These are phyloP conservation scores for Dipteronia dyeriana DNA, from an alignment of 345 rosid species.

Conservation along the genomic window DNA sequence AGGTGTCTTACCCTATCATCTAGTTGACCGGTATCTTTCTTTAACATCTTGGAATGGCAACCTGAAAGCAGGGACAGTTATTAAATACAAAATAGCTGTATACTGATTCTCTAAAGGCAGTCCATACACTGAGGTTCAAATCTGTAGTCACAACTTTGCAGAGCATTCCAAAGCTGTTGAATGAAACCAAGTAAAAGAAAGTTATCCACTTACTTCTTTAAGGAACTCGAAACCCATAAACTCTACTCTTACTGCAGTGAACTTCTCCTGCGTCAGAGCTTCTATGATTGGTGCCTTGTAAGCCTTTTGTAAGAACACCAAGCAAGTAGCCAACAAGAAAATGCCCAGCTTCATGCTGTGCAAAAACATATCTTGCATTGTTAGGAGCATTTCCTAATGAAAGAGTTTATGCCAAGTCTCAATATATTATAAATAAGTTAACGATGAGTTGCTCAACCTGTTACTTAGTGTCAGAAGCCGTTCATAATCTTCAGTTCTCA, in stretches of 20 bases:
- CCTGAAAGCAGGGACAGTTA: constrained; percentile 21
- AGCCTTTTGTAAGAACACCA: constrained; percentile 58
- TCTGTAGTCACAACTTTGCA: too few species aligned
- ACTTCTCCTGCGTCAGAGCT: constrained; percentile 20
- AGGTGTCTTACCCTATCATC: constrained; percentile 6
- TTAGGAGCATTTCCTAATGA: background rate
- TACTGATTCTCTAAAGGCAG: too few species aligned
- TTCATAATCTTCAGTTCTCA: background rate
- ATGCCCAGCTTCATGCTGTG: constrained; percentile 72
- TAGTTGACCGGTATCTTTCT: background rate
- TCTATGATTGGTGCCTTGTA: constrained; percentile 44
- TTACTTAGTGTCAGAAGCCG: background rate
- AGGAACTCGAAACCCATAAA: constrained; percentile 63
- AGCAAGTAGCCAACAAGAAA: constrained; percentile 62
- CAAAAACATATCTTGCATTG: background rate
- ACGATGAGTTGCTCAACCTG: background rate
- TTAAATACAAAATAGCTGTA: too few species aligned
- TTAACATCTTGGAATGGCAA: constrained; percentile 15
- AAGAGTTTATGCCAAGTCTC: background rate
- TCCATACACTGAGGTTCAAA: background rate
- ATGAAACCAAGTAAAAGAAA: too few species aligned
- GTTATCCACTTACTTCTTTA: constrained; percentile 27
- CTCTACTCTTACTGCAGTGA: constrained; percentile 42
- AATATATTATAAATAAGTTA: background rate
- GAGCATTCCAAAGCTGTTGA: background rate